Evolutionary conservation across 2,329 filamentous ascomycete species (phyloP), one percentile per base, ranked within the genome.

Genomic region (Fusarium nygamai): DNA sequence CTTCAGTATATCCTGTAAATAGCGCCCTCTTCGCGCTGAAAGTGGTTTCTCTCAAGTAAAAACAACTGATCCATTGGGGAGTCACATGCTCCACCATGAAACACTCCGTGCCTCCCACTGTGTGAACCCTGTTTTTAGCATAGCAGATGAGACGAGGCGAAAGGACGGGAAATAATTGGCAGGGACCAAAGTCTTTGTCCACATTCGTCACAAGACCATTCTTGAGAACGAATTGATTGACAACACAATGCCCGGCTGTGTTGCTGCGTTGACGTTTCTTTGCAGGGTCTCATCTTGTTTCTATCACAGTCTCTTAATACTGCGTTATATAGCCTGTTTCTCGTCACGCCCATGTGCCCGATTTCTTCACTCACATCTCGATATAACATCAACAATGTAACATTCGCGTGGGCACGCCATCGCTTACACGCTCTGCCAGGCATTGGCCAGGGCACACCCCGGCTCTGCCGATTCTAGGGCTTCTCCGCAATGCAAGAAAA

Each of bases 381-480:
- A 69, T 47, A 48, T 34, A 47, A 31, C 53, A 47, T 47, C 50
- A 50, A 50, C 39, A 69, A 70, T 51, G 64, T 70, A 72, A 58
- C 66, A 67, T 51, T 62, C 59, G 71, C 68, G 75, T 64, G 75
- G 62, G 69, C 72, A 68, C 62, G 64, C 66, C 72, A 74, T 74
- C 58, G 73, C 73, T 73, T 73, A 67, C 64, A 67, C 39, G 65
- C 47, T 74, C 57, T 65, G 53, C 46, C 43, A 50, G 70, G 63
- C 63, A 62, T 61, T 60, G 51, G 72, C 60, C 72, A 75, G 68
- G 72, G 76, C 66, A 54, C 58, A 76, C 64, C 69, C 76, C 69
- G 76, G 76, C 51, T 62, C 67, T 61, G 56, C 71, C 68, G 75
- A 62, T 61, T 48, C 51, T 64, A 68, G 71, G 51, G 60, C 68